Percentiles rank a stretch among this genome's conserved stretches.
Evolutionary conservation across 495 filamentous ascomycete species (phyloP).

Genomic region (Platismatia glauca): DNA sequence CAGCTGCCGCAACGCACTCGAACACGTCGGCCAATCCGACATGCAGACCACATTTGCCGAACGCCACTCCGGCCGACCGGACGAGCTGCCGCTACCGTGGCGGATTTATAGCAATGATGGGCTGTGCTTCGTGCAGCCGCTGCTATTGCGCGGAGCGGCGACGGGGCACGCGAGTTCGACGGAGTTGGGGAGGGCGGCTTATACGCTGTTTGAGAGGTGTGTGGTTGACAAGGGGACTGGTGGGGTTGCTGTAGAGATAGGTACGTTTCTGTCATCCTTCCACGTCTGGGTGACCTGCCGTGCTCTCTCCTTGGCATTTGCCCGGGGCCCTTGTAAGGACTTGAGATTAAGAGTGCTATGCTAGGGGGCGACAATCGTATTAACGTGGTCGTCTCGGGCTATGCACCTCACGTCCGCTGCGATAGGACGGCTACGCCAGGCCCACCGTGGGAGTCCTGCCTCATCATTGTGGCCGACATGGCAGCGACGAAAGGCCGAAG

Average conservation of each 20-base stretch:
- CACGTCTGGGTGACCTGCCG: background rate
- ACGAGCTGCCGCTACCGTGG: conserved; percentile 1
- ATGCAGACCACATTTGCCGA: background rate
- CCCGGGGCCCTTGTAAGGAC: background rate
- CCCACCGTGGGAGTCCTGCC: background rate
- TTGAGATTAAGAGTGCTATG: background rate
- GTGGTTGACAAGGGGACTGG: conserved; percentile 4
- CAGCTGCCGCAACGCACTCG: conserved; percentile 5
- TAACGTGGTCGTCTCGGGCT: background rate
- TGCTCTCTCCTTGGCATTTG: background rate
- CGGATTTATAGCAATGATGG: conserved; percentile 1
- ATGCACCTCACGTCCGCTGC: conserved; percentile 6
- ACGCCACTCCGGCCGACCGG: background rate
- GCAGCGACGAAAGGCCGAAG: background rate
- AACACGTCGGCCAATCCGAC: background rate
- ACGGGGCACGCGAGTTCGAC: background rate
- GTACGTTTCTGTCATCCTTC: background rate
- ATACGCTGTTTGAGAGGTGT: conserved; percentile 1
- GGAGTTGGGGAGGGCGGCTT: conserved; percentile 3
- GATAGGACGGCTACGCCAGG: background rate
- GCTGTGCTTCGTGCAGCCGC: background rate
- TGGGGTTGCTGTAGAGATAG: conserved; percentile 1
- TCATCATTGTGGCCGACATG: background rate
- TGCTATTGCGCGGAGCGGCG: background rate
- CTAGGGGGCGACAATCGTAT: conserved; percentile 9